Base-by-base conservation (phyloP, 2,329 filamentous ascomycete species). In the Monilinia laxa region DNA sequence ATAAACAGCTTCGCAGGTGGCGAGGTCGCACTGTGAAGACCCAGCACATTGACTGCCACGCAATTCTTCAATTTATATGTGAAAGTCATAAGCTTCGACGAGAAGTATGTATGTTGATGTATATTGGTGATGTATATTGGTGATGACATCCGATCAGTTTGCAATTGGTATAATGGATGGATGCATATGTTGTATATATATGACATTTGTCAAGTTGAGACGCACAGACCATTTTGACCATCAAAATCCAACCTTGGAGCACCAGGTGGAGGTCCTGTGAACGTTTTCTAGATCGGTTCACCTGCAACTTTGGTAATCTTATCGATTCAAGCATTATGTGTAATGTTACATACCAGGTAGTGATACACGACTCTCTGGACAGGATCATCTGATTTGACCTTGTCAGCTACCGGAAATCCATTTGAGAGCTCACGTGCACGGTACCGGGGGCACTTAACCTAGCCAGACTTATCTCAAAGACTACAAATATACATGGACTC, bases 401-500 rank as follows among this genome's bases (percentile, higher is more conserved):
- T 14, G 6, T 18, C 7, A 12, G 2, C 1, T 9, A 12, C 16
- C 31, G 20, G 20, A 31, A 10, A 3, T 14, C 10, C 14, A 23
- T 51, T 23, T 6, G n/a, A 5, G 3, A 18, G 20, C 28, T 38
- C n/a, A n/a, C n/a, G n/a, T n/a, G n/a, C 10, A 11, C 31, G 16
- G 42, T 6, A 14, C 7, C 2, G 4, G 5, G 25, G 12, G 56
- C 28, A 47, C 25, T 23, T 6, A 9, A 47, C 40, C 18, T 18
- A 5, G 16, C 14, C 28, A 14, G 14, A 18, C 28, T 28, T 49
- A 11, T 60, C 3, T 20, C 18, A 31, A 23, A 31, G 42, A 49
- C 28, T 49, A 49, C 42, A 60, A 56, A 35, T 7, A 64, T 56
- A 64, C 20, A 64, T 64, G 62, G 51, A 56, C 38, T 55, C 51